A percentile compares a stretch with the other conserved stretches of the same genome.
phyloP scores from a whole-genome alignment of 2,329 filamentous ascomycete genomes.

The Sporothrix variecibatus region DNA sequence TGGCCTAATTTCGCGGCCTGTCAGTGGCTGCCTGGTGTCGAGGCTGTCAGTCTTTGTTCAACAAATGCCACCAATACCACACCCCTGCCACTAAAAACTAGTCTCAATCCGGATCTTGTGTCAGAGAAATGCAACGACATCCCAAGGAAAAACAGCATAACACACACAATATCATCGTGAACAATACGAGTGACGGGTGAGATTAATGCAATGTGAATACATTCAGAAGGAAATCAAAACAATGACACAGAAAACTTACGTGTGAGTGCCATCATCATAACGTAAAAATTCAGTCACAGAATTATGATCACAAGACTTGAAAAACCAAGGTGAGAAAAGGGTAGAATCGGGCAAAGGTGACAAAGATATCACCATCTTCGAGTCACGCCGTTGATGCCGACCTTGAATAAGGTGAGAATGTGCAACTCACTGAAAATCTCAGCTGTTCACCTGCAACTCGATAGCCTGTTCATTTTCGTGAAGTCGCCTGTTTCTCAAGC shows the following conservation, averaged over 20 bases:
- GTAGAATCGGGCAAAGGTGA: neutral
- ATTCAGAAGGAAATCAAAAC: neutral
- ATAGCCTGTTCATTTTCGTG: constrained; percentile 15
- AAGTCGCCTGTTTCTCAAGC: neutral
- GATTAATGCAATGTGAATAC: neutral
- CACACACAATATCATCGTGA: neutral
- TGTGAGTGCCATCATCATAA: neutral
- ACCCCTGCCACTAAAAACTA: neutral
- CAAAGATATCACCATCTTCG: neutral
- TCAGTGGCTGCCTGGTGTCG: constrained; percentile 17
- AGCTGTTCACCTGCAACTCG: neutral
- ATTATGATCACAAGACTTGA: neutral
- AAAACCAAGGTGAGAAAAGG: neutral
- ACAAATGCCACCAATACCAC: neutral
- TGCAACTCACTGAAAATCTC: neutral
- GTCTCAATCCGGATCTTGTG: neutral
- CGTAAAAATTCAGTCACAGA: neutral
- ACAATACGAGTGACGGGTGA: neutral
- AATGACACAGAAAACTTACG: neutral
- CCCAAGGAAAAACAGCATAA: neutral
- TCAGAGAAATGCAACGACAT: neutral
- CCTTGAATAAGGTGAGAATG: neutral
- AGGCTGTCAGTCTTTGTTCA: neutral
- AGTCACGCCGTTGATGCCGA: neutral
- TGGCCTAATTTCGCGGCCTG: neutral